Percentiles rank a stretch among this genome's conserved stretches.
These are phyloP conservation scores for Ascochyta rabiei DNA, from an alignment of 2,329 filamentous ascomycete genomes.

Conservation along the genomic window DNA sequence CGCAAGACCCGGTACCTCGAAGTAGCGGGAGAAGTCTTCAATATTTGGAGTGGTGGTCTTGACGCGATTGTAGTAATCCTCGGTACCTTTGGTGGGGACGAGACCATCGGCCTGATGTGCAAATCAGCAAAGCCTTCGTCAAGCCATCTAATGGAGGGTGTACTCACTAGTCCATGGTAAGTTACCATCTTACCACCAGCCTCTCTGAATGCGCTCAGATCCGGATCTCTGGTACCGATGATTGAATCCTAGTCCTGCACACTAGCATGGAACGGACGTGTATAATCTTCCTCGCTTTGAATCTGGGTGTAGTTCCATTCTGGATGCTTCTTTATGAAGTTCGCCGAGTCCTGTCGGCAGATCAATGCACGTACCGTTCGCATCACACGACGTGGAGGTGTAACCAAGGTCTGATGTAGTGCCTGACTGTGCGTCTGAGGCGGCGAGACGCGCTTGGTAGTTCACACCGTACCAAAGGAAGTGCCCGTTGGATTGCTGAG, in stretches of 20 bases:
- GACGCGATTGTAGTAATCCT: not conserved
- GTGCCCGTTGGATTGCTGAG: constrained; percentile 11
- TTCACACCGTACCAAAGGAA: constrained; percentile 23
- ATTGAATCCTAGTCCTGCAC: constrained; percentile 20
- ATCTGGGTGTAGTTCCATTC: constrained; percentile 13
- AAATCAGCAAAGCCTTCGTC: not conserved
- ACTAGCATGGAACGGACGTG: constrained; percentile 7
- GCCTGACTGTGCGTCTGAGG: not conserved
- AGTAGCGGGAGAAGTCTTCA: not conserved
- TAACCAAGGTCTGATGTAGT: constrained; percentile 8
- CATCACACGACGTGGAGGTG: constrained; percentile 15
- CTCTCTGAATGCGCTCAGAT: constrained; percentile 19
- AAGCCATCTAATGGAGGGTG: not conserved
- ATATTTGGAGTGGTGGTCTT: not conserved
- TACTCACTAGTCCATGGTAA: constrained; percentile 24
- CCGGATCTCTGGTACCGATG: constrained; percentile 16
- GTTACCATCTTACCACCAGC: constrained; percentile 31
- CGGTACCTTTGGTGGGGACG: not conserved
- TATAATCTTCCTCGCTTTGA: constrained; percentile 9
- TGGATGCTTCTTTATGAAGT: constrained; percentile 20
- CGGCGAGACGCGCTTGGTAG: constrained; percentile 13
- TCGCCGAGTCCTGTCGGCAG: constrained; percentile 14
- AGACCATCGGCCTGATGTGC: not conserved
- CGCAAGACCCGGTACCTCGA: constrained; percentile 1
- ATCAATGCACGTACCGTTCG: constrained; percentile 17